A percentile compares a stretch with the other conserved stretches of the same genome.
phyloP scores from a whole-genome alignment of 2,329 filamentous ascomycete genomes.

The Drechslera avenae region DNA sequence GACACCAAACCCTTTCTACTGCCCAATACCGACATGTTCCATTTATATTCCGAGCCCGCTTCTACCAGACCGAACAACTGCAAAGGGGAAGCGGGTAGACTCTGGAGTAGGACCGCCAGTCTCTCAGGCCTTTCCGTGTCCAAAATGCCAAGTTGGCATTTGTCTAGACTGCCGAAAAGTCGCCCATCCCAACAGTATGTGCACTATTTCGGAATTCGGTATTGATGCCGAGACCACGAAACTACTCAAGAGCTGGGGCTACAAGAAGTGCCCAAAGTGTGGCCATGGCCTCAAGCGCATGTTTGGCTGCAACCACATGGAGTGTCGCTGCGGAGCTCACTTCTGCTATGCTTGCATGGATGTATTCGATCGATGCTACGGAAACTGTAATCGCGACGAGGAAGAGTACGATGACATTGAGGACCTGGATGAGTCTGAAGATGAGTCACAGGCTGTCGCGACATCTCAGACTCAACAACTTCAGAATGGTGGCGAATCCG shows the following conservation, averaged over 20 bases:
- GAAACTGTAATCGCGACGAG: constrained; percentile 27
- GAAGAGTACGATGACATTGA: constrained; percentile 25
- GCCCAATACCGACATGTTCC: constrained; percentile 56
- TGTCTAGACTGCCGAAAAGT: constrained; percentile 53
- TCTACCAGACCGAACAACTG: constrained; percentile 17
- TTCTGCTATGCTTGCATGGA: constrained; percentile 56
- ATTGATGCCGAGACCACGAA: constrained; percentile 45
- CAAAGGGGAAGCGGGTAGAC: constrained; percentile 30
- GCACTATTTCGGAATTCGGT: constrained; percentile 39
- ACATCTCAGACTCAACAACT: too few species aligned
- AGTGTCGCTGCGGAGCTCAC: constrained; percentile 56
- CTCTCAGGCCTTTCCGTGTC: constrained; percentile 48
- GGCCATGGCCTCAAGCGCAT: constrained; percentile 55
- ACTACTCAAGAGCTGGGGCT: constrained; percentile 52
- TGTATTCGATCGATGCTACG: constrained; percentile 41
- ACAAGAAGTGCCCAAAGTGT: constrained; percentile 59
- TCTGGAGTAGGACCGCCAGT: constrained; percentile 35
- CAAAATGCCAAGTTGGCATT: constrained; percentile 50
- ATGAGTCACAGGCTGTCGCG: too few species aligned
- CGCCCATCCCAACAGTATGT: constrained; percentile 47
- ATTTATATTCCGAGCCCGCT: constrained; percentile 51
- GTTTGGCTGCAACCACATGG: constrained; percentile 56
- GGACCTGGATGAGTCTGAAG: too few species aligned
- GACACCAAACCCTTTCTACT: constrained; percentile 55
- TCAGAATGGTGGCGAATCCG: too few species aligned